phyloP scores from a whole-genome alignment of 2,329 filamentous ascomycete genomes.

The Fusarium multiceps region DNA sequence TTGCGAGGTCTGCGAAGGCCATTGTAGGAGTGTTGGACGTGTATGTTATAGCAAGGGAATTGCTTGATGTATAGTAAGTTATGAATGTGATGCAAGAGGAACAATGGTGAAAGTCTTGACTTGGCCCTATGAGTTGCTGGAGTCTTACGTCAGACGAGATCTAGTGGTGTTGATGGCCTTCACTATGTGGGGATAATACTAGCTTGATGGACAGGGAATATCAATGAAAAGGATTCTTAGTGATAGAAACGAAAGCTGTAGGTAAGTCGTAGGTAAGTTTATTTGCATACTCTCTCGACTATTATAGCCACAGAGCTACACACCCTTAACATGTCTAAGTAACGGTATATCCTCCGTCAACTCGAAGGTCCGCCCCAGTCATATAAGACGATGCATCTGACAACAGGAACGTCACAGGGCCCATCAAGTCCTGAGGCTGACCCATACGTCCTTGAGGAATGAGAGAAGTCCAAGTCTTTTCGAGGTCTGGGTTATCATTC shows the following conservation, averaged over 20 bases:
- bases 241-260: too few relatives aligned
- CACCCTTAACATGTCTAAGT: constrained; percentile 59
- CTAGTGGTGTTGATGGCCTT: too few relatives aligned
- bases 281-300: too few relatives aligned
- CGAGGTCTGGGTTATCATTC: constrained; percentile 93
- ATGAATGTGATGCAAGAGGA: neutral
- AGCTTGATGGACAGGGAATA: too few relatives aligned
- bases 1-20: too few relatives aligned
- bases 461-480: constrained; percentile 87
- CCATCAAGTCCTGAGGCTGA: constrained; percentile 89
- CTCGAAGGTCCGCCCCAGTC: constrained; percentile 77
- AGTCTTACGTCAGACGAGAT: neutral
- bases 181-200: too few relatives aligned
- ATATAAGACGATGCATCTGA: constrained; percentile 83
- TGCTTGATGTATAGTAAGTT: neutral
- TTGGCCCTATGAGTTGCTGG: neutral
- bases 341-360: constrained; percentile 86
- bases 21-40: rapidly evolving
- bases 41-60: rapidly evolving
- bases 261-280: too few relatives aligned
- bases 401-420: constrained; percentile 86
- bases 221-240: neutral
- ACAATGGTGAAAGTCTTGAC: neutral
- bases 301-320: rapidly evolving
- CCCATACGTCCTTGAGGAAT: constrained; percentile 97